These are phyloP conservation scores for Jamesozyma lodderae DNA, from an alignment of 805 yeast species.

Conservation along the genomic window DNA sequence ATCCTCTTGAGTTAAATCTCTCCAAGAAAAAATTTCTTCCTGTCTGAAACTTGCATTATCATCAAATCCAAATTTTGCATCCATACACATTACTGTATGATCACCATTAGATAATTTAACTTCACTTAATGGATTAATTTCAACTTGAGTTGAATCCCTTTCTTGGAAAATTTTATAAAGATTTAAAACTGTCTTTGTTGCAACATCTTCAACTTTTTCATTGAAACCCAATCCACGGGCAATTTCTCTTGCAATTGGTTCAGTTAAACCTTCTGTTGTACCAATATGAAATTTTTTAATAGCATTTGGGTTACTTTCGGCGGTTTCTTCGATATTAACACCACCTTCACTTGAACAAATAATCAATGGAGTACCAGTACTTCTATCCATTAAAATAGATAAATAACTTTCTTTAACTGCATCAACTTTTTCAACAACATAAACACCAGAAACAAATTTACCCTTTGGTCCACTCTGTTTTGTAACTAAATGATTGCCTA, in stretches of 20 bases:
- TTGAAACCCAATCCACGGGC: conserved; percentile 81
- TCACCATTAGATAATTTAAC: conserved; percentile 36
- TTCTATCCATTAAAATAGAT: conserved; percentile 92
- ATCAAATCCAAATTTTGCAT: conserved; percentile 97
- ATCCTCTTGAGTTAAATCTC: conserved; percentile 96
- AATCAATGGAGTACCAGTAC: conserved; percentile 79
- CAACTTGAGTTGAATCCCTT: conserved; percentile 95
- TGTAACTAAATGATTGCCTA: conserved; percentile 87
- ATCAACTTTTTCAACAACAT: conserved; percentile 88
- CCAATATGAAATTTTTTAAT: conserved; percentile 81
- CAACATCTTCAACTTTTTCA: conserved; percentile 66
- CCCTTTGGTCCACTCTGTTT: conserved; percentile 98
- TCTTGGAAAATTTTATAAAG: conserved; percentile 84
- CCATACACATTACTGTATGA: conserved; percentile 92
- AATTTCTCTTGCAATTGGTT: conserved; percentile 61
- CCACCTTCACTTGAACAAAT: conserved; percentile 98
- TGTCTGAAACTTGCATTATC: conserved; percentile 95
- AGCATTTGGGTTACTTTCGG: conserved; percentile 80
- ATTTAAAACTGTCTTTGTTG: conserved; percentile 78
- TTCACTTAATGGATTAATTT: conserved; percentile 96
- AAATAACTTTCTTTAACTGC: conserved; percentile 92
- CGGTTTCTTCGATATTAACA: conserved; percentile 99
- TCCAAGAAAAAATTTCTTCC: conserved; percentile 79
- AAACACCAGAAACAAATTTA: conserved; percentile 93
- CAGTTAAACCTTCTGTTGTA: conserved; percentile 64